These are phyloP conservation scores for Yarrowia sp. DNA, from an alignment of 805 yeast genomes.

Conservation along the genomic window DNA sequence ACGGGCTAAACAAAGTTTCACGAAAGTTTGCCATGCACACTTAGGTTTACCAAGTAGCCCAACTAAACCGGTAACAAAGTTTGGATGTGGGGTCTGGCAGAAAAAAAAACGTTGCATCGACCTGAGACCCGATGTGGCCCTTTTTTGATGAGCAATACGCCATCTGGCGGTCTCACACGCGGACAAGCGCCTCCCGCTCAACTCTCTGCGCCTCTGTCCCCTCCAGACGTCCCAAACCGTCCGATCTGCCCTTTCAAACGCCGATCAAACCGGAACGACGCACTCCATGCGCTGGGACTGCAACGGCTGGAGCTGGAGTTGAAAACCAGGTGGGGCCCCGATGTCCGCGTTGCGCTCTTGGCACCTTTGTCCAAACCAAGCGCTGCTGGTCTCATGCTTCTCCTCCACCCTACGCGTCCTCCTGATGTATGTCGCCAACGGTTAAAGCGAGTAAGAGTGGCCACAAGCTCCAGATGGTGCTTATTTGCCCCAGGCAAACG, in stretches of 20 bases:
- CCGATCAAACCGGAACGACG: not conserved
- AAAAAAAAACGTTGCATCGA: not conserved
- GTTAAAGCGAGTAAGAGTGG: not conserved
- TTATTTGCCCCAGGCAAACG: too few species aligned
- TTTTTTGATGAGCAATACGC: not conserved
- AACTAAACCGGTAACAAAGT: not conserved
- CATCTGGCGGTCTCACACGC: too few species aligned
- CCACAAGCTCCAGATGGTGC: too few species aligned
- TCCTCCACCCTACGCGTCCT: constrained; percentile 3
- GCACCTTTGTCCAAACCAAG: not conserved
- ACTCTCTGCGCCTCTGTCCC: too few species aligned
- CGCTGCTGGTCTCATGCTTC: not conserved
- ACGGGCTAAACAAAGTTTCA: not conserved
- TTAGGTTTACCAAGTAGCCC: too few species aligned
- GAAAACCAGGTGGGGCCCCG: not conserved
- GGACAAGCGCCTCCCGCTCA: too few species aligned
- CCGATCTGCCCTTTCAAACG: not conserved
- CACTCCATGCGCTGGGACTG: not conserved
- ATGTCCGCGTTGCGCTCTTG: not conserved
- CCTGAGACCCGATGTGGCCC: not conserved
- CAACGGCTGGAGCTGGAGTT: not conserved
- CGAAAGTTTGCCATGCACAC: not conserved
- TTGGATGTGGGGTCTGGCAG: not conserved
- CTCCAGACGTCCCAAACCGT: not conserved
- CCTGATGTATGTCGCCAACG: not conserved